These are phyloP conservation scores for Ogataea nonfermentans DNA, from an alignment of 805 yeast species.

Conservation along the genomic window DNA sequence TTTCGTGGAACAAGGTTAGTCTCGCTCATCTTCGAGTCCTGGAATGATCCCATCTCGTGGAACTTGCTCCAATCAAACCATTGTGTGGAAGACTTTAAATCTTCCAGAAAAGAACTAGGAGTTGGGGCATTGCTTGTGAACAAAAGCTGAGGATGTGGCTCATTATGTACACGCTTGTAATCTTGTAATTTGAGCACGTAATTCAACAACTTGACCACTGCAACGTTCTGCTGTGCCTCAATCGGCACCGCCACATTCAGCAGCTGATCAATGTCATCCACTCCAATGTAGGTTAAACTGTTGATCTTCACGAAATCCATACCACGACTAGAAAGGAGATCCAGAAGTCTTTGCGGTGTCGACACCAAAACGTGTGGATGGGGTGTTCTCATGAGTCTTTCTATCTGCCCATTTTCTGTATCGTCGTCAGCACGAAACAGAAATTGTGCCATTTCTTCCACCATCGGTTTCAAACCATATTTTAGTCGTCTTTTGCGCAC, in stretches of 20 bases:
- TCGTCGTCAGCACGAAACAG: conserved; percentile 28
- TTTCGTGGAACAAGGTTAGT: conserved; percentile 22
- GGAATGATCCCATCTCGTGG: conserved; percentile 29
- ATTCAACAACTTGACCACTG: conserved; percentile 32
- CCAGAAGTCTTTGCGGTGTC: conserved; percentile 38
- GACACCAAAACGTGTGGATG: conserved; percentile 34
- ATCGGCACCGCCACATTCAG: conserved; percentile 21
- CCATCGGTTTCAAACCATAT: background rate
- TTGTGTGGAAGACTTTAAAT: conserved; percentile 49
- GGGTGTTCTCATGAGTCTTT: conserved; percentile 19
- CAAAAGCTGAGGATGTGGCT: conserved; percentile 32
- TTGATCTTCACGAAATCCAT: conserved; percentile 31
- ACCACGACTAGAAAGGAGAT: conserved; percentile 33
- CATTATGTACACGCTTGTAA: conserved; percentile 30
- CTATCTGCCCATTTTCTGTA: conserved; percentile 28
- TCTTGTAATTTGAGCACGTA: conserved; percentile 35
- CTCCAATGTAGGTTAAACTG: conserved; percentile 29
- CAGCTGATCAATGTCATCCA: conserved; percentile 36
- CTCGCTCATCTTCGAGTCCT: conserved; percentile 22
- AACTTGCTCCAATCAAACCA: conserved; percentile 41
- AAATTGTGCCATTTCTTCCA: conserved; percentile 29
- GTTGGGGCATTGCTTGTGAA: conserved; percentile 26
- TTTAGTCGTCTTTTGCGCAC: conserved; percentile 3
- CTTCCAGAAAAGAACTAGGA: conserved; percentile 48
- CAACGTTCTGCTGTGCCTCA: conserved; percentile 23